Evolutionary conservation across 495 filamentous ascomycete species (phyloP).

Genomic region (Xylaria bambusicola): DNA sequence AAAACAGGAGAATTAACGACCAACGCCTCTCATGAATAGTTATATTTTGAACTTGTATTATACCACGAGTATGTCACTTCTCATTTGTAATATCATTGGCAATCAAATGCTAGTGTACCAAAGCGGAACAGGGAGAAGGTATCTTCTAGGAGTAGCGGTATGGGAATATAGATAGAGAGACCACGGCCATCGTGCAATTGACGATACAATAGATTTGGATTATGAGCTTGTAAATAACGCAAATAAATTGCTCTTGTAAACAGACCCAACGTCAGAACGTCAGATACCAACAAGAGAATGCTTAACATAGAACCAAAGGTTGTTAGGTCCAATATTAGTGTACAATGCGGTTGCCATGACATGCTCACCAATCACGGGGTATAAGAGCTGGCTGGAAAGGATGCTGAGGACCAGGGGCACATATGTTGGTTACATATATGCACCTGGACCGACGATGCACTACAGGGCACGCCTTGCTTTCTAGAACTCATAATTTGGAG

Average conservation of each 20-base stretch:
- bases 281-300: too few relatives aligned
- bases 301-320: too few relatives aligned
- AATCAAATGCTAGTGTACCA: constrained; percentile 27
- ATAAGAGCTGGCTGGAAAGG: too few relatives aligned
- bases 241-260: background rate
- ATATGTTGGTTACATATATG: too few relatives aligned
- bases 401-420: too few relatives aligned
- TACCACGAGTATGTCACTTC: constrained; percentile 20
- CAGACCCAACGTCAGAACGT: too few relatives aligned
- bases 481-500: background rate
- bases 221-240: background rate
- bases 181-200: background rate
- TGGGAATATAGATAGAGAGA: constrained; percentile 14
- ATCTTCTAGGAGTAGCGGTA: constrained; percentile 13
- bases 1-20: constrained; percentile 24
- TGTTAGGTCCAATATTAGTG: too few relatives aligned
- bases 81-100: constrained; percentile 31
- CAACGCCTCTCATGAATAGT: constrained; percentile 12
- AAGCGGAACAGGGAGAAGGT: constrained; percentile 21
- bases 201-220: constrained; percentile 15
- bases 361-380: too few relatives aligned
- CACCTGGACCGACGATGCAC: background rate
- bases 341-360: too few relatives aligned
- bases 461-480: constrained; percentile 2
- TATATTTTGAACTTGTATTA: constrained; percentile 12